Base-by-base conservation (phyloP, 768 basidiomycete genomes). In the Termitomyces sp. region DNA sequence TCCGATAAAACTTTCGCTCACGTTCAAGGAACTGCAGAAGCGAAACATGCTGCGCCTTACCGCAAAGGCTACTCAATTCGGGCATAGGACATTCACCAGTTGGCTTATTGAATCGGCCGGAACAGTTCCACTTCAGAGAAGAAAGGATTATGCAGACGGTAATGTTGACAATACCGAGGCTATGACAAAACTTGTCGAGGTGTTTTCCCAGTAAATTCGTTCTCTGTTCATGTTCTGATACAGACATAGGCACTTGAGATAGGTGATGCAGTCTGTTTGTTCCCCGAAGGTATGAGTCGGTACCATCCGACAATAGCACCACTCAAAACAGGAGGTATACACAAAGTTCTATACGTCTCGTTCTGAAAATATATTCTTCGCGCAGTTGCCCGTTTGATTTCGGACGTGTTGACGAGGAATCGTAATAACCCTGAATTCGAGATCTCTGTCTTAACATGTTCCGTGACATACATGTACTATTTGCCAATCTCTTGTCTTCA, bases 41-140 rank as follows among this genome's bases (percentile, higher is more conserved):
- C 88, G 92, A 29, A 85, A 86, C 61, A 83, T 92, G 77, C 70
- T 95, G 5, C 85, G 92, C 12, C 71, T 95, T 39, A 95, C 93
- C 0, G 93, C 93, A 11, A 95, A 95, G 65, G 81, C 90, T 38
- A 91, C 92, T 0, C 88, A 89, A 61, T 95, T 95, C 62, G 89
- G 91, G 3, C 84, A 79, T 40, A 80, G 68, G 59, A 94, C 91
- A 3, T 91, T 95, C 68, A 91, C 89, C 7, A 90, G 88, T 58
- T 94, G 93, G 92, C 78, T 95, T 18, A 91, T 95, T 47, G 91
- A 94, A 67, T 85, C 86, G 16, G 88, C 89, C 10, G 94, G 93
- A 12, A 93, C 94, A 1, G 80, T 95, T 2, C 93, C 93, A 1
- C 81, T 95, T 41, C 81, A 86, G 64, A 77, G 93, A 55, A 77